Evolutionary conservation across 2,329 filamentous ascomycete genomes (phyloP), one percentile per base, ranked within the genome.

Genomic region (Exophiala sp.): DNA sequence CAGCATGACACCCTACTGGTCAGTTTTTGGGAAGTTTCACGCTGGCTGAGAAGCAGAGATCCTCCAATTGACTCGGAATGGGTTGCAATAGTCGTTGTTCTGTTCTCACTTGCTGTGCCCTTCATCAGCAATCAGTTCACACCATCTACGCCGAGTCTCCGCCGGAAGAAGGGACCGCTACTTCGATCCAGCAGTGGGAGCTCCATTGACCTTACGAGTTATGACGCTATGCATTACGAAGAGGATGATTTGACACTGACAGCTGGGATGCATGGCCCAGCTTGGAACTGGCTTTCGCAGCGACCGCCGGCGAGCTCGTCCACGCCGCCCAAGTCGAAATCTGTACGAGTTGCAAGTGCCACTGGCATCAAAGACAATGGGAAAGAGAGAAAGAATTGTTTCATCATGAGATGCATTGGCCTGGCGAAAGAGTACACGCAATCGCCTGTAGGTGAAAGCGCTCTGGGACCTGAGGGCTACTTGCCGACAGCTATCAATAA

Each of bases 21-120:
- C 8, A 80, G 78, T 1, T 90, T 86, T 84, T 86, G 85, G 77
- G 82, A 87, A 62, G 75, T 80, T 16, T 77, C 85, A 67, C 79
- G 81, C 54, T 91, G 86, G 86, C 70, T 87, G 34, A 69, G 70
- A 32, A 57, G 23, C 62, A 70, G 74, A 2, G 67, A 74, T 2
- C 63, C 70, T 6, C 64, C 73, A 11, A 66, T 68, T 2, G 75
- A 84, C 54, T 50, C 70, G 1, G 86, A 90, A 65, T 90, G 85
- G 85, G 84, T 83, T 2, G 79, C 82, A 1, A 64, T 85, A 40
- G 73, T 81, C 2, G 73, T 86, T 8, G 71, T 84, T 8, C 66
- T 90, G 2, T 75, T 88, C 39, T 72, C 79, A 2, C 73, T 85
- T 50, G 84, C 80, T 44, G 67, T 88, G 13, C 77, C 76, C 8